A percentile compares a stretch with the other conserved stretches of the same genome.
phyloP scores from a whole-genome alignment of 2,329 filamentous ascomycete genomes.

The Magnaporthiopsis rhizophila region DNA sequence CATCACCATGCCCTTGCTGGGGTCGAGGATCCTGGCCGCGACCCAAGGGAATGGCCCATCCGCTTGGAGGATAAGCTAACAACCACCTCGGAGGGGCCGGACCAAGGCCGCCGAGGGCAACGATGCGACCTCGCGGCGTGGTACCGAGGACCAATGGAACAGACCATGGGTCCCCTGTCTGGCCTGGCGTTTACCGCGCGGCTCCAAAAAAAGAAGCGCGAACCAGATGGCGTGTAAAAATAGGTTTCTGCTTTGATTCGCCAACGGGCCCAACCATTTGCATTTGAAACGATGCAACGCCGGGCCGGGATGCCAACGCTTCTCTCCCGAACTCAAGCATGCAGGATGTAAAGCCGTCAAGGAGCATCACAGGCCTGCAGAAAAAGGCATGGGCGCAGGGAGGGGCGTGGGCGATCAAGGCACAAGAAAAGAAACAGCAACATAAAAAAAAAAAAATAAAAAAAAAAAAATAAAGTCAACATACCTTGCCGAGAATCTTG shows the following conservation, averaged over 20 bases:
- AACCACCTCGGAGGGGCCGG: no score
- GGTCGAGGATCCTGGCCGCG: background rate
- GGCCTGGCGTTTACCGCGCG: constrained; percentile 5
- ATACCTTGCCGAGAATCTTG: constrained; percentile 75
- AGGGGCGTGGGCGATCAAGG: background rate
- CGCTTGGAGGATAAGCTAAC: background rate
- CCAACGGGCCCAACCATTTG: background rate
- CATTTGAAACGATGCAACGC: constrained; percentile 9
- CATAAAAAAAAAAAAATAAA: background rate
- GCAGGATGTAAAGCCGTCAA: background rate
- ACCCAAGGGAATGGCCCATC: background rate
- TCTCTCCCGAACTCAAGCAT: background rate
- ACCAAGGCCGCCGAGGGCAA: background rate
- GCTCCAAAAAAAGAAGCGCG: constrained; percentile 9
- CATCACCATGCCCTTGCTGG: background rate
- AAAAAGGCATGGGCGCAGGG: background rate
- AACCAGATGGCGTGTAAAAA: constrained; percentile 6
- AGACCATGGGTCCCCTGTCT: background rate
- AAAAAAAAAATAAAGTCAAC: constrained; percentile 17
- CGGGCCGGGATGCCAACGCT: background rate
- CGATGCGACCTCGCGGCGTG: background rate
- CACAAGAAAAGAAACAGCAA: background rate
- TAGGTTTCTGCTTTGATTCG: constrained; percentile 1
- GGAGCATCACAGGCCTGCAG: background rate
- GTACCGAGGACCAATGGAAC: background rate